Percentiles rank a stretch among this genome's conserved stretches.
phyloP scores from a whole-genome alignment of 225 moss, liverwort and hornwort genomes.

The Polytrichum formosum region DNA sequence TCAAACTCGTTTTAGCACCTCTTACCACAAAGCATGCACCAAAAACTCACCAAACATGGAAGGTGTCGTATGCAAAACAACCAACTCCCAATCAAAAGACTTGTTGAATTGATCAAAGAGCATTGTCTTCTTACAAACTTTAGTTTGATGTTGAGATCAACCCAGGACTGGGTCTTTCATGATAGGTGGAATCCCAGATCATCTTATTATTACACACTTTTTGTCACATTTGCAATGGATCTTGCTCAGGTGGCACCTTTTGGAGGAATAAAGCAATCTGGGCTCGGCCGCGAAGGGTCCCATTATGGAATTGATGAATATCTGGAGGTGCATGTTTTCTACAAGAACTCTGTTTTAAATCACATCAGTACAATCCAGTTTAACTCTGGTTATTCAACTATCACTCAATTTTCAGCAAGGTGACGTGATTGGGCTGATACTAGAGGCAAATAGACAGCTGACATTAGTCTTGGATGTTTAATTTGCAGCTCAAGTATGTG shows the following conservation, averaged over 20 bases:
- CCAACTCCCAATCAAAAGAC: no score
- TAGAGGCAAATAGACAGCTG: neutral
- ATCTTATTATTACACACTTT: neutral
- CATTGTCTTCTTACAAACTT: no score
- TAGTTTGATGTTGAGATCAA: no score
- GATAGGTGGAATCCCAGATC: no score
- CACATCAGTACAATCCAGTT: neutral
- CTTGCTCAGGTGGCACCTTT: slow-evolving; percentile 83
- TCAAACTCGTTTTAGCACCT: no score
- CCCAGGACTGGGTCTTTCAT: no score
- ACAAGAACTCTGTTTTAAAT: neutral
- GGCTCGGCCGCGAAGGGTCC: slow-evolving; percentile 90
- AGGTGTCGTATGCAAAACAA: no score
- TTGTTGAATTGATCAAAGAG: no score
- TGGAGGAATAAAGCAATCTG: slow-evolving; percentile 91
- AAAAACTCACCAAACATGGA: no score
- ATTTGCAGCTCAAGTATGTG: slow-evolving; percentile 60
- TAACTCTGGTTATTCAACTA: no score
- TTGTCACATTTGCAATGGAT: slow-evolving; percentile 7
- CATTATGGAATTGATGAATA: slow-evolving; percentile 98
- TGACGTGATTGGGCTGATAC: neutral
- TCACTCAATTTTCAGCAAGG: neutral
- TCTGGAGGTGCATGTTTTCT: slow-evolving; percentile 56
- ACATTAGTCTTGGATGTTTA: slow-evolving; percentile 1
- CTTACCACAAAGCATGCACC: no score